Percentiles rank a stretch among this genome's conserved stretches.
These are phyloP conservation scores for Acacia acuminata DNA, from an alignment of 306 rosid genomes.

Conservation along the genomic window DNA sequence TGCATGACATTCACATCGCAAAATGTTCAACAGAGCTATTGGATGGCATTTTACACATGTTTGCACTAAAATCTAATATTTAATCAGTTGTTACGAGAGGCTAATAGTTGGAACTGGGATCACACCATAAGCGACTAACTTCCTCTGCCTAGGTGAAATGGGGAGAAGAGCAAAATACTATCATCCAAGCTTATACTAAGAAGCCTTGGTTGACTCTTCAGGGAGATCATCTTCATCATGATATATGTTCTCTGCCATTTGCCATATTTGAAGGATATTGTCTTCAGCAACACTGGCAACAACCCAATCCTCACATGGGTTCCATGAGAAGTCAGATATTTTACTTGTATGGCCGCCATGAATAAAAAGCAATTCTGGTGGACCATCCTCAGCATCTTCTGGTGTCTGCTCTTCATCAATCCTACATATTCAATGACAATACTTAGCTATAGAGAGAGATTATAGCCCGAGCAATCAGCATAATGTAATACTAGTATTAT, in stretches of 20 bases:
- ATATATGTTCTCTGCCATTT: constrained; percentile 98
- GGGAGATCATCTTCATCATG: constrained; percentile 97
- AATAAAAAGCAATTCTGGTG: constrained; percentile 96
- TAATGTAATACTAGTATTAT: not conserved
- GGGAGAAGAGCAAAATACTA: not conserved
- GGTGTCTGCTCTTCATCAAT: constrained; percentile 97
- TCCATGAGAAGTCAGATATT: constrained; percentile 98
- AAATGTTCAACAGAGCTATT: not conserved
- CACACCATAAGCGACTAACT: not conserved
- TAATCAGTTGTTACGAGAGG: not conserved
- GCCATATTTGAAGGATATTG: constrained; percentile 97
- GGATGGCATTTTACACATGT: too few species aligned
- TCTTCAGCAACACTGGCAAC: constrained; percentile 98
- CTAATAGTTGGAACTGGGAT: not conserved
- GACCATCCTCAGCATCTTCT: constrained; percentile 97
- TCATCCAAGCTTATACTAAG: constrained; percentile 48
- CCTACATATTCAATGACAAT: constrained; percentile 47
- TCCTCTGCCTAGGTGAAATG: not conserved
- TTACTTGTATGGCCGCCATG: constrained; percentile 99
- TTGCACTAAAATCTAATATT: not conserved
- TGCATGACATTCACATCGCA: not conserved
- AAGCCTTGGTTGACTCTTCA: constrained; percentile 71
- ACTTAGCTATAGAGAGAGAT: not conserved
- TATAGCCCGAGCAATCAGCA: not conserved
- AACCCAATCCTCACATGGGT: constrained; percentile 98